Evolutionary conservation across 2,329 filamentous ascomycete genomes (phyloP).

Genomic region (Aspergillus fumigatiaffinis): DNA sequence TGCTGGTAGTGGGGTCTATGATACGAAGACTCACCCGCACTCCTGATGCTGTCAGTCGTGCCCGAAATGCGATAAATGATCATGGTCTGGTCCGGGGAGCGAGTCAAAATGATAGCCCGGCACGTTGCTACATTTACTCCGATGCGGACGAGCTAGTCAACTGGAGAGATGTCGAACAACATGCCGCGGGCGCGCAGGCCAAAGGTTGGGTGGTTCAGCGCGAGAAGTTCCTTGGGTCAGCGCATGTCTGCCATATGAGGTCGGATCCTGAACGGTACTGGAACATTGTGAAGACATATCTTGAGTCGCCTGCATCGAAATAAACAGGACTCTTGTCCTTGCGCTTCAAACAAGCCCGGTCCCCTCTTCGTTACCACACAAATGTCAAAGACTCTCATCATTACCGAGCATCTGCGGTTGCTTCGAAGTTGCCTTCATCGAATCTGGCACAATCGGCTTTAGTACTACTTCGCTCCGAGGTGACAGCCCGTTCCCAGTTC

Average conservation of each 20-base stretch:
- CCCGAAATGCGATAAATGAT: slow-evolving; percentile 32
- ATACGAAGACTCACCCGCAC: slow-evolving; percentile 14
- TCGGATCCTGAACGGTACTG: slow-evolving; percentile 38
- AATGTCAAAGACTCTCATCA: background rate
- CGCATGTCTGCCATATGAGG: slow-evolving; percentile 41
- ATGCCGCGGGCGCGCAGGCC: slow-evolving; percentile 30
- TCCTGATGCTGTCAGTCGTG: slow-evolving; percentile 23
- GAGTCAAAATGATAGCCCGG: slow-evolving; percentile 6
- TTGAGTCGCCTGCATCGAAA: slow-evolving; percentile 8
- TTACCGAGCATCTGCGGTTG: background rate
- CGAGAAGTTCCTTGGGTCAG: slow-evolving; percentile 34
- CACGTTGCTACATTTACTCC: slow-evolving; percentile 40
- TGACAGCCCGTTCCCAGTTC: background rate
- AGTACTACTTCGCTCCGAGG: background rate
- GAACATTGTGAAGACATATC: slow-evolving; percentile 28
- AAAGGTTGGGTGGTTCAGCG: slow-evolving; percentile 30
- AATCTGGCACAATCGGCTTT: background rate
- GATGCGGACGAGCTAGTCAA: slow-evolving; percentile 36
- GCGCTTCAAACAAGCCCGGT: background rate
- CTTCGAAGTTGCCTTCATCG: too few species aligned
- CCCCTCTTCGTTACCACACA: background rate
- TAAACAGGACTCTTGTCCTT: background rate
- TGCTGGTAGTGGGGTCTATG: slow-evolving; percentile 19
- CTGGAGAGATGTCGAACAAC: slow-evolving; percentile 34
- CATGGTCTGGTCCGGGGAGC: slow-evolving; percentile 14